phyloP scores from a whole-genome alignment of 495 filamentous ascomycete genomes.

The Annulohypoxylon maeteangense region DNA sequence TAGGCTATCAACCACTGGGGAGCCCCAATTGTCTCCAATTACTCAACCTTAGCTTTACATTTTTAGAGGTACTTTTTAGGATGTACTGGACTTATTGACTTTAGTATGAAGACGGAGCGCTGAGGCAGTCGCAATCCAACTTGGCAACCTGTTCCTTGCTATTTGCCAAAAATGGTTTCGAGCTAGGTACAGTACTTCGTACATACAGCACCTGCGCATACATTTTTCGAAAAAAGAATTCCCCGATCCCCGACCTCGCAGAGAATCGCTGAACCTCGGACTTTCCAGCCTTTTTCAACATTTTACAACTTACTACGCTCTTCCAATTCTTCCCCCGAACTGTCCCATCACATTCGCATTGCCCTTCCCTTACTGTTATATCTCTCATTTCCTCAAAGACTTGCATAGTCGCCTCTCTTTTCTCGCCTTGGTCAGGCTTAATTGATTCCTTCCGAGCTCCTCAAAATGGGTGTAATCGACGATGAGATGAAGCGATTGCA shows the following conservation, averaged over 20 bases:
- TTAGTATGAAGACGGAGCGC: not conserved
- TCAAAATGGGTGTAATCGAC: slow-evolving; percentile 84
- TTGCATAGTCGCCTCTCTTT: slow-evolving; percentile 19
- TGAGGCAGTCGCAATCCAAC: slow-evolving; percentile 29
- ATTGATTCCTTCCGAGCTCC: slow-evolving; percentile 44
- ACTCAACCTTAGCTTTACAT: slow-evolving; percentile 2
- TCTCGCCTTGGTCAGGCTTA: slow-evolving; percentile 52
- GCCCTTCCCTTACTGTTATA: slow-evolving; percentile 29
- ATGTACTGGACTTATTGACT: no score
- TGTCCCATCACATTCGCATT: slow-evolving; percentile 27
- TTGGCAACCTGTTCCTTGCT: slow-evolving; percentile 32
- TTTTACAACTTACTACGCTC: slow-evolving; percentile 18
- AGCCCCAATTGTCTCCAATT: slow-evolving; percentile 30
- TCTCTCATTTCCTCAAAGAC: slow-evolving; percentile 10
- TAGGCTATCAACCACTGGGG: slow-evolving; percentile 20
- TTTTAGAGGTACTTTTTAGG: not conserved
- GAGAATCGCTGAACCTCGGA: slow-evolving; percentile 2
- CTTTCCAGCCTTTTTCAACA: slow-evolving; percentile 20
- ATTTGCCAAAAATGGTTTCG: slow-evolving; percentile 7
- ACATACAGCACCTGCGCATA: not conserved
- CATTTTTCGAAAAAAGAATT: slow-evolving; percentile 35
- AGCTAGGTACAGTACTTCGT: not conserved
- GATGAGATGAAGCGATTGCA: slow-evolving; percentile 81
- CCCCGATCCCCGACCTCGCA: slow-evolving; percentile 40
- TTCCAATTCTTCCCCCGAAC: not conserved